Evolutionary conservation across 2,329 filamentous ascomycete genomes (phyloP), one percentile per base, ranked within the genome.

Genomic region (Emergomyces pasteurianus): DNA sequence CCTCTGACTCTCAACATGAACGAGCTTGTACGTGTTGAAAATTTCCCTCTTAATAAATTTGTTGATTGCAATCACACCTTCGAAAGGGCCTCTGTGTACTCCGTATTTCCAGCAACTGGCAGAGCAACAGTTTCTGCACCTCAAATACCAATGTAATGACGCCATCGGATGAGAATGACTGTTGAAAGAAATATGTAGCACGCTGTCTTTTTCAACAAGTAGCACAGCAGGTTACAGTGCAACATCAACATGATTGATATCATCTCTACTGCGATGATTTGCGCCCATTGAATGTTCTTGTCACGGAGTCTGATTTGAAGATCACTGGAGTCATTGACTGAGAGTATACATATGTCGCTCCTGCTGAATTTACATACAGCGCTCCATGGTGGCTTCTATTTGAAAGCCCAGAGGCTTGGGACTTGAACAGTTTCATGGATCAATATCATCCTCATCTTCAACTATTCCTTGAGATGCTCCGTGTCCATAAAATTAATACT

Each of bases 91-190:
- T 59, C 49, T 26, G 28, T 55, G 47, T 60, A 60, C 46, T 60
- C 55, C 23, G 47, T 60, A 60, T 54, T 60, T 60, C 23, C 58
- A 60, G 38, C 47, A 60, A 40, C 28, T 60, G 21, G 58, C 58
- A 54, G 50, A 53, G 50, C 58, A 54, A 46, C 58, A 60, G n/a
- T 60, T 60, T 53, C 49, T 60, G 34, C 71, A 74, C 16, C 67
- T 78, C 2, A 21, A 69, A 16, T 77, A 77, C 60, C 75, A 79
- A 63, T 74, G 71, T 58, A 77, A 78, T 63, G 70, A 77, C 42
- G 63, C 71, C 0, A 65, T 77, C 2, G 58, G 67, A 69, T 1
- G 74, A 71, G 28, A 72, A 76, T 14, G 76, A 79, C 59, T 74
- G 70, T 53, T 68, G 73, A 6, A 74, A 73, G 34, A 78, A 79